Conservation (phyloP, 345 rosid genomes). For the Brassica carinata region DNA sequence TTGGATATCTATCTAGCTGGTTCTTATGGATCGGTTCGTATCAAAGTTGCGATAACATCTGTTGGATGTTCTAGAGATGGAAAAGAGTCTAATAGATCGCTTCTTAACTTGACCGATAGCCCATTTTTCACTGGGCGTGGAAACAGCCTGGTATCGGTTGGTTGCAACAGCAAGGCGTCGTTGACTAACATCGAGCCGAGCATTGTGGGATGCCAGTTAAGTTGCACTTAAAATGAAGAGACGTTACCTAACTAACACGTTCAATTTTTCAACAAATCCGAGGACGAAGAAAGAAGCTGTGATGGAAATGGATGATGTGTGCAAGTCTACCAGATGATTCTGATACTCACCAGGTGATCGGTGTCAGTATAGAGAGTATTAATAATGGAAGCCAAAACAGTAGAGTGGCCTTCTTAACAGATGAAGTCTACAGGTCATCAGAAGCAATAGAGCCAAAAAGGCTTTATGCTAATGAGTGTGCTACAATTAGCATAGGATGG, state of each 20-base stretch:
- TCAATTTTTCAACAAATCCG: not conserved
- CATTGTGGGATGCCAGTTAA: constrained; percentile 38
- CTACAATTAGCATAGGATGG: not conserved
- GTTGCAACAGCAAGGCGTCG: constrained; percentile 34
- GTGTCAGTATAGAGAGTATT: not conserved
- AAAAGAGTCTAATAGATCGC: not conserved
- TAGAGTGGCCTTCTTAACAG: not conserved
- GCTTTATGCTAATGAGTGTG: not conserved
- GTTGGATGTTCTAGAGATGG: constrained; percentile 20
- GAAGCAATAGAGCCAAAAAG: not conserved
- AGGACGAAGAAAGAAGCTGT: not conserved
- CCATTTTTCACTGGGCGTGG: constrained; percentile 2
- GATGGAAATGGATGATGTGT: not conserved
- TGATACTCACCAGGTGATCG: not conserved
- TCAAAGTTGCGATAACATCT: not conserved
- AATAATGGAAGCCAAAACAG: not conserved
- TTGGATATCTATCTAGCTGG: constrained; percentile 17
- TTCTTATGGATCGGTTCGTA: not conserved
- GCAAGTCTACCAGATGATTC: not conserved
- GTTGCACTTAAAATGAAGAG: constrained; percentile 21
- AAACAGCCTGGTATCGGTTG: constrained; percentile 41
- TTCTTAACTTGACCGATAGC: not conserved
- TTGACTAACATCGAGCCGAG: not conserved
- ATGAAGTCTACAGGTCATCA: not conserved
- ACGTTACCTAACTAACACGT: not conserved